Base-by-base conservation (phyloP, 2,329 filamentous ascomycete species). In the Aspergillus tamarii region DNA sequence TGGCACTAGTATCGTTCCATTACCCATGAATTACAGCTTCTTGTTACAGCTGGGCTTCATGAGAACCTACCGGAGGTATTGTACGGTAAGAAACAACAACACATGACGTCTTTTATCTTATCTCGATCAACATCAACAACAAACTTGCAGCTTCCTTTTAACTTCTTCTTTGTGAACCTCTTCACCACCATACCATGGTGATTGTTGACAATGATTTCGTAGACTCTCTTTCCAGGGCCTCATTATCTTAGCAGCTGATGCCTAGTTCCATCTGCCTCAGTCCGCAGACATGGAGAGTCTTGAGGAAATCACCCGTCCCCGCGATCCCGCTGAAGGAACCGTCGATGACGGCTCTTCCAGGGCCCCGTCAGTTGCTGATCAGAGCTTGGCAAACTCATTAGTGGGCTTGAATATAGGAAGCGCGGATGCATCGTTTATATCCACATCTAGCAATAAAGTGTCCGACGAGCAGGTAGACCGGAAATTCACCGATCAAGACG, bases 221-320 rank as follows among this genome's bases (percentile, higher is more conserved):
- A 62, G 54, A 52, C 32, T 19, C 30, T 60, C 28, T 45, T 58
- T 45, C 23, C 45, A 60, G 54, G 48, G 10, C 36, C 28, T 34
- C 14, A 16, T 28, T 28, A 14, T 8, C 21, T 45, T 32, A 62
- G n/a, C 21, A 21, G n/a, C 59, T 43, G 53, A 19, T 45, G 48
- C 21, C 16, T 52, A 52, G 16, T 39, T 39, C 28, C 52, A 19
- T 14, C 39, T 23, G n/a, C 21, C 34, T 50, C 21, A 26, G 6
- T 43, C 11, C 21, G 26, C 45, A 36, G 14, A 55, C 45, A 80
- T 80, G 78, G 75, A 80, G 71, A 80, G 77, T 68, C 76, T 79
- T 39, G 76, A 79, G 62, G 75, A 78, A 61, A 73, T 75, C 53
- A 64, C 73, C 57, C 72, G 71, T 7, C 67, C 73, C 36, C 61